Evolutionary conservation across 1,284 basidiomycete species (phyloP), one percentile per base, ranked within the genome.

Genomic region (Sporisorium reilianum): DNA sequence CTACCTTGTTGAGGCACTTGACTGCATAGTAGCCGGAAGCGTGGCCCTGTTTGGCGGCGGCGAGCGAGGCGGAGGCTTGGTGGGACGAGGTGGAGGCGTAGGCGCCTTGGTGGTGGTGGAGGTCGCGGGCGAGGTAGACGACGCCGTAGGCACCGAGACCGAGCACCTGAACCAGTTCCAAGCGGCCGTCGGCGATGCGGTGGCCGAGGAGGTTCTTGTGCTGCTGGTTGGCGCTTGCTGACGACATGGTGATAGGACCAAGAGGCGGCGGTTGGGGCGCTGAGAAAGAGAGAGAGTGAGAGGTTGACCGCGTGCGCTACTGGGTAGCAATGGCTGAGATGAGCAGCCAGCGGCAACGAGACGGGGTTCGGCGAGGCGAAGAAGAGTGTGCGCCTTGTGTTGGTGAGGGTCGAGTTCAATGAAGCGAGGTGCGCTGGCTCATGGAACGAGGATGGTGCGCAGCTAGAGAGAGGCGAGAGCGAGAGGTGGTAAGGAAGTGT

Each of bases 131-230:
- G 32, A 84, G 92, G 86, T 97, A 98, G 52, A 97, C 95, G 79
- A 97, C 92, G 67, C 96, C 96, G 85, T 97, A 98, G 25, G 95
- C 95, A 46, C 96, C 96, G 55, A 94, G 90, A 55, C 96, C 96
- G 58, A 99, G 90, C 59, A 96, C 90, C 80, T 93, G 90, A 80
- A 94, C 90, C 79, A 97, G 92, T 86, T 95, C 90, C 69, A 97
- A 89, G 4, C 85, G 77, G 22, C 82, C 84, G 57, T 85, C 81
- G 67, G 86, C 86, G 64, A 87, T 85, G 49, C 75, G 70, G 60
- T 84, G 80, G 32, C 86, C 86, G 54, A 86, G 78, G 45, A 87
- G 79, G 77, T 86, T 85, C 62, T 75, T 78, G 65, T 81, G 78
- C 52, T 75, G 71, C 30, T 69, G 65, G 23, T 69, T 69, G 6